Percentiles rank a stretch among this genome's conserved stretches.
These are phyloP conservation scores for Xerocomellus amylosporus DNA, from an alignment of 768 basidiomycete species.

Conservation along the genomic window DNA sequence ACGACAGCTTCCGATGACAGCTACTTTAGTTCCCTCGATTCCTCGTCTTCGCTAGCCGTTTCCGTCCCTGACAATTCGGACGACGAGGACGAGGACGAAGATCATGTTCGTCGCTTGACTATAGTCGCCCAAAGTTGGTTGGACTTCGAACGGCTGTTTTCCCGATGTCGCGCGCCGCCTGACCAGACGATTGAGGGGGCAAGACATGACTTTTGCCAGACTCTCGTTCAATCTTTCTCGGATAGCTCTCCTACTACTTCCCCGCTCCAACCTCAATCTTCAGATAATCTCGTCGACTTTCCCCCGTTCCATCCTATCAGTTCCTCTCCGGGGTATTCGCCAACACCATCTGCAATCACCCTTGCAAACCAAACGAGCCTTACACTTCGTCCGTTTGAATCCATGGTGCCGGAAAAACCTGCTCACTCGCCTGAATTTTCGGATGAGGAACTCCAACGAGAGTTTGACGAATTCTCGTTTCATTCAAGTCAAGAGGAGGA, in stretches of 20 bases:
- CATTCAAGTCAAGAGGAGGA: slow-evolving; percentile 11
- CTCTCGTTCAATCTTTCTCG: slow-evolving; percentile 4
- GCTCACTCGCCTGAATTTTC: slow-evolving; percentile 5
- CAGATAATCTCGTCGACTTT: background rate
- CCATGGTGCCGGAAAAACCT: no score
- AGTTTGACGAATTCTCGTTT: slow-evolving; percentile 14
- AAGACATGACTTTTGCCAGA: slow-evolving; percentile 8
- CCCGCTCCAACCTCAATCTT: background rate
- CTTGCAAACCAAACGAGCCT: background rate
- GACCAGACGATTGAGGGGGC: slow-evolving; percentile 3
- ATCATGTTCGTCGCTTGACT: background rate
- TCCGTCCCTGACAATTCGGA: background rate
- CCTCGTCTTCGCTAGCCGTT: background rate
- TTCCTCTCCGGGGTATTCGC: background rate
- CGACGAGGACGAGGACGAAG: background rate
- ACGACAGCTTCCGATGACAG: background rate
- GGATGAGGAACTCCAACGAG: slow-evolving; percentile 8
- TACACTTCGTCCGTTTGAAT: background rate
- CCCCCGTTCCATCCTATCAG: no score
- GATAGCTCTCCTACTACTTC: background rate
- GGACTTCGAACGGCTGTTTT: slow-evolving; percentile 1
- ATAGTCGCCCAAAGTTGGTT: slow-evolving; percentile 6
- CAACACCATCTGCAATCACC: background rate
- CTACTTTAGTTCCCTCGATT: no score
- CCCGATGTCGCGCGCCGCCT: background rate